Percentiles rank a stretch among this genome's conserved stretches.
Conservation (phyloP, 208 protist genomes). For the Crithidia fasciculata region DNA sequence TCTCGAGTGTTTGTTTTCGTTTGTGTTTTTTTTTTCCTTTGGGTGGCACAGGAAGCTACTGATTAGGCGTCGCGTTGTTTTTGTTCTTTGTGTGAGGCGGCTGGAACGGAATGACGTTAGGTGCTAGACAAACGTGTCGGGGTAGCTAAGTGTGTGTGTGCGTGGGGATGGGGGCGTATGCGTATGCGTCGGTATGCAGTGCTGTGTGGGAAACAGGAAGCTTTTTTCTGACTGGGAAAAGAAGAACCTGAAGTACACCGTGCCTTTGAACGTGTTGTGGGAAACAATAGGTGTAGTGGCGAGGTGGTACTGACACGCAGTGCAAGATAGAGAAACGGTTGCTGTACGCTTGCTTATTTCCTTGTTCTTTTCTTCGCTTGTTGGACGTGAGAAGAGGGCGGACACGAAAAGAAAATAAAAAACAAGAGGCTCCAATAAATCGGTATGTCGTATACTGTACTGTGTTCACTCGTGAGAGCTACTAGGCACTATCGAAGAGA, state of each 20-base stretch:
- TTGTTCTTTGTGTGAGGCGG: neutral
- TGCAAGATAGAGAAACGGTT: neutral
- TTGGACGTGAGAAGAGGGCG: neutral
- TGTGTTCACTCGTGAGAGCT: constrained; percentile 22
- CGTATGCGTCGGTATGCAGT: too few species aligned
- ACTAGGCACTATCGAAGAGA: constrained; percentile 8
- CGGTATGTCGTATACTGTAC: constrained; percentile 12
- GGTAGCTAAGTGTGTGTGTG: too few species aligned
- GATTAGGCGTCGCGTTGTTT: too few species aligned
- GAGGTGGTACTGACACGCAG: too few species aligned
- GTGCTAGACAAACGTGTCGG: too few species aligned
- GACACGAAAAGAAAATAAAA: constrained; percentile 2
- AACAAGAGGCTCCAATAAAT: neutral
- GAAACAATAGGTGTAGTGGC: too few species aligned
- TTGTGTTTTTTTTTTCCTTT: neutral
- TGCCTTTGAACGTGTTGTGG: too few species aligned
- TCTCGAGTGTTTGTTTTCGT: neutral
- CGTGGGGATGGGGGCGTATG: too few species aligned
- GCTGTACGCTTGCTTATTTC: neutral
- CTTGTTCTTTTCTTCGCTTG: neutral
- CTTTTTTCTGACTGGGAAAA: too few species aligned
- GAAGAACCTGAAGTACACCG: too few species aligned
- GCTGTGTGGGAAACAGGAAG: too few species aligned
- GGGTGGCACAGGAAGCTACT: too few species aligned
- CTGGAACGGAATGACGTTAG: neutral